Conservation (phyloP, 2,329 filamentous ascomycete species). For the Elsinoe perseae region DNA sequence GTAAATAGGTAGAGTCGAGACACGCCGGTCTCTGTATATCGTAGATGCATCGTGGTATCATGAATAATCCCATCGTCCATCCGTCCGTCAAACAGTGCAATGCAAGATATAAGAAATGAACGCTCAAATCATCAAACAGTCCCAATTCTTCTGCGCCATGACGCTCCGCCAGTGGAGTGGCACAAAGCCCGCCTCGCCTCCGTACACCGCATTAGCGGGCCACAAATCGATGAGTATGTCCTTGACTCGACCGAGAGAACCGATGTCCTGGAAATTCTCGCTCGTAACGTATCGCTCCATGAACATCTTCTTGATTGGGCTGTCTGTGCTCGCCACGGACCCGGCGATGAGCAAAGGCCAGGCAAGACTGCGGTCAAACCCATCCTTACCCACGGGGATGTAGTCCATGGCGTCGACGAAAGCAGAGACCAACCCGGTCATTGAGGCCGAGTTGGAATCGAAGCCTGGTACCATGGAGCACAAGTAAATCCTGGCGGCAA, state of each 20-base stretch:
- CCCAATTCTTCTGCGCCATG: slow-evolving; percentile 86
- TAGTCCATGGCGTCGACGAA: slow-evolving; percentile 68
- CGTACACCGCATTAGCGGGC: slow-evolving; percentile 60
- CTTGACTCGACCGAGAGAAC: slow-evolving; percentile 77
- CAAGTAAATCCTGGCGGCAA: slow-evolving; percentile 92
- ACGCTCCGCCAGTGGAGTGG: slow-evolving; percentile 91
- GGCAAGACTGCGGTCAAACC: slow-evolving; percentile 82
- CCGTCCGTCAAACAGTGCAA: background rate
- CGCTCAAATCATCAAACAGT: slow-evolving; percentile 74
- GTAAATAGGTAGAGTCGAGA: background rate
- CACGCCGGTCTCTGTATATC: slow-evolving; percentile 6
- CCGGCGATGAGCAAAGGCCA: slow-evolving; percentile 92
- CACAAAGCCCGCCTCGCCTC: slow-evolving; percentile 43
- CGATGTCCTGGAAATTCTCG: slow-evolving; percentile 68
- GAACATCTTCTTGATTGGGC: slow-evolving; percentile 70
- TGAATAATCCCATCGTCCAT: background rate
- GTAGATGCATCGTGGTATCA: slow-evolving; percentile 10
- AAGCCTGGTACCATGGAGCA: slow-evolving; percentile 90
- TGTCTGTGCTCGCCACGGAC: slow-evolving; percentile 63
- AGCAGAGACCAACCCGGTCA: slow-evolving; percentile 67
- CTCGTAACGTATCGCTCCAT: slow-evolving; percentile 65
- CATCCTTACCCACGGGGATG: slow-evolving; percentile 71
- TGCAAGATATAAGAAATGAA: background rate
- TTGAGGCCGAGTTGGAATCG: slow-evolving; percentile 64
- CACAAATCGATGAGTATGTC: slow-evolving; percentile 76